Conservation (phyloP, 2,329 filamentous ascomycete species). For the Fusarium bactridioides region DNA sequence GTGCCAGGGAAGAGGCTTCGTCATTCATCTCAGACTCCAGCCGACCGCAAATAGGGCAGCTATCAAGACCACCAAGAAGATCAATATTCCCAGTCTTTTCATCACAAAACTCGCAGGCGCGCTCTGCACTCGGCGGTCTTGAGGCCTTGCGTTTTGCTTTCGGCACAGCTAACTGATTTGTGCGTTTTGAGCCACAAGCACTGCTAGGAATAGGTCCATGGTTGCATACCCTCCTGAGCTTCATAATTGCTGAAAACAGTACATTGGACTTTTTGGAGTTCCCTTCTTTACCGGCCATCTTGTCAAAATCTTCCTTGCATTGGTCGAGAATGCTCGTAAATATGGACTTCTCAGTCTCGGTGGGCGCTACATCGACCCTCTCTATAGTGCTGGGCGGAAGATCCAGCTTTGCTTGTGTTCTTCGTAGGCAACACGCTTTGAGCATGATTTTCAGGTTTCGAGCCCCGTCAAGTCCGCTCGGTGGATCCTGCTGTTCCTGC, state of each 20-base stretch:
- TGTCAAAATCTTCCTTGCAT: neutral
- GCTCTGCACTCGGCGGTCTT: neutral
- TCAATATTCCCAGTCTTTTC: rapidly evolving
- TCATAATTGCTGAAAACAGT: neutral
- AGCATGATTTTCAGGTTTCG: neutral
- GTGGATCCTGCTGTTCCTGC: rapidly evolving
- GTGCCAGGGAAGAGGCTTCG: rapidly evolving
- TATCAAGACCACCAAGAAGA: neutral
- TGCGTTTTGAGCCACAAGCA: rapidly evolving
- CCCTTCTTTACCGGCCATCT: neutral
- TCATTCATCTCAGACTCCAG: rapidly evolving
- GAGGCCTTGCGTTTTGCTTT: rapidly evolving
- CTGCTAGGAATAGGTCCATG: neutral
- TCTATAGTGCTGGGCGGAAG: rapidly evolving
- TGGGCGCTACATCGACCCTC: neutral
- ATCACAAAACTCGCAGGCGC: neutral
- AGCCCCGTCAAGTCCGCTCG: rapidly evolving
- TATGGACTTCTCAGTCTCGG: rapidly evolving
- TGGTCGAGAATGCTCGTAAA: neutral
- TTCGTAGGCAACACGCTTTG: neutral
- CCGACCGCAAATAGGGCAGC: neutral
- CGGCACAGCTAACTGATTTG: rapidly evolving
- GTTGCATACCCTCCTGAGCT: constrained; percentile 2
- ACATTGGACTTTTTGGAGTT: neutral
- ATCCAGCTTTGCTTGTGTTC: rapidly evolving